A percentile compares a stretch with the other conserved stretches of the same genome.
Evolutionary conservation across 352 stramenopile species (phyloP).

Genomic region (Globisporangium cystogenes): DNA sequence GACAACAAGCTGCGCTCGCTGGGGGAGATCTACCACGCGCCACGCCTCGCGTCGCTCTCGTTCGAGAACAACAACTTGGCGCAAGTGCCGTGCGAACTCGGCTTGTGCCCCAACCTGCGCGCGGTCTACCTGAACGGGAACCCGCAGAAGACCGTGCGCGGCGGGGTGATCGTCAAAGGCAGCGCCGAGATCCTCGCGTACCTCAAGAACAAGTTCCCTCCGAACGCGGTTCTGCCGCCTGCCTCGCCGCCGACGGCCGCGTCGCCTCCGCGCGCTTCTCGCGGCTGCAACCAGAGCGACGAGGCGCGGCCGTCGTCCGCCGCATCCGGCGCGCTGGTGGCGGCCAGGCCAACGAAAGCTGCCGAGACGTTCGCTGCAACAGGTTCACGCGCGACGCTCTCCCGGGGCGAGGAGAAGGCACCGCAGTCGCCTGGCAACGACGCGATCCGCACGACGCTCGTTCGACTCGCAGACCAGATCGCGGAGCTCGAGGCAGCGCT

Average conservation of each 20-base stretch:
- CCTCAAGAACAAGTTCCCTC: conserved; percentile 77
- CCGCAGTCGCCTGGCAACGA: too few species aligned
- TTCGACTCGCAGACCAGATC: conserved; percentile 37
- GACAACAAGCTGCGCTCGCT: conserved; percentile 76
- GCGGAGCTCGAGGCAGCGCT: conserved; percentile 50
- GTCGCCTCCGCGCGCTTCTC: too few species aligned
- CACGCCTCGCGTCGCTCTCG: conserved; percentile 58
- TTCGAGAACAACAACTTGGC: conserved; percentile 85
- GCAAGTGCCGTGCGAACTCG: conserved; percentile 55
- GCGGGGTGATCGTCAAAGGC: conserved; percentile 67
- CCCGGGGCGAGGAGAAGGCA: background rate
- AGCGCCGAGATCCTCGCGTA: conserved; percentile 67
- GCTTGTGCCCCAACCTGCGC: conserved; percentile 51
- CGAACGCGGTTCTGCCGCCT: conserved; percentile 20
- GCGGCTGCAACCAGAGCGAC: conserved; percentile 1
- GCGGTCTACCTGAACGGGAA: conserved; percentile 84
- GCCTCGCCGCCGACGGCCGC: background rate
- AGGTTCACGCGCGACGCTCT: background rate
- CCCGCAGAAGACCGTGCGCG: conserved; percentile 74
- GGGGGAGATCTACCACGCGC: conserved; percentile 51
- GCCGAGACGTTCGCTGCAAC: background rate
- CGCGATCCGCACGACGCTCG: conserved; percentile 8
- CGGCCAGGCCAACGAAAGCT: background rate
- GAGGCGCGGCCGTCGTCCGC: background rate
- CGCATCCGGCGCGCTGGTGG: background rate